Evolutionary conservation across 192 early-diverging fungal species (phyloP).

Genomic region (Glomus cerebriforme): DNA sequence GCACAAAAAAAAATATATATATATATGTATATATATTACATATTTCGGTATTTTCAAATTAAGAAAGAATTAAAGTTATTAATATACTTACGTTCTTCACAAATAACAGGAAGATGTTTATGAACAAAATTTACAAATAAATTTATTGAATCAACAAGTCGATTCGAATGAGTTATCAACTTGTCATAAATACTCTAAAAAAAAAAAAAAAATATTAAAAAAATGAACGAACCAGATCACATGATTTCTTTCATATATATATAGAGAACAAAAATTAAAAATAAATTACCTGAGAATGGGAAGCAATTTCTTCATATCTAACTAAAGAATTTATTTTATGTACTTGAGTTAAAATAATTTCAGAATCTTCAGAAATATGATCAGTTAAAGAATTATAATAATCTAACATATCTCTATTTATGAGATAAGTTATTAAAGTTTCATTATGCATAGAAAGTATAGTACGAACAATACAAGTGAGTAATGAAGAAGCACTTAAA

Average conservation of each 20-base stretch:
- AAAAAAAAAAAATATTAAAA: background rate
- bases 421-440: background rate
- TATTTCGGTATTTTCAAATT: too few relatives aligned
- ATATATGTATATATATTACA: too few relatives aligned
- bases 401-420: background rate
- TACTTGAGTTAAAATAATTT: background rate
- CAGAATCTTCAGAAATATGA: background rate
- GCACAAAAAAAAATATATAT: too few relatives aligned
- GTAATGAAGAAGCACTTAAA: constrained; percentile 8
- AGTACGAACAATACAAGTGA: background rate
- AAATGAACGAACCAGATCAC: background rate
- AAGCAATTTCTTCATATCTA: background rate
- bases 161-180: constrained; percentile 4
- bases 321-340: background rate
- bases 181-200: background rate
- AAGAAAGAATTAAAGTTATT: too few relatives aligned
- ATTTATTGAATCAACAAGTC: constrained; percentile 13
- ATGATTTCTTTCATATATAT: too few relatives aligned
- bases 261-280: too few relatives aligned
- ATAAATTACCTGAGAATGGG: too few relatives aligned
- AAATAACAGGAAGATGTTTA: background rate
- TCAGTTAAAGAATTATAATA: constrained; percentile 3
- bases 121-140: constrained; percentile 18
- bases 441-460: constrained; percentile 22
- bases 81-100: constrained; percentile 26